These are phyloP conservation scores for Fusarium sp. DNA, from an alignment of 2,329 filamentous ascomycete species.

Conservation along the genomic window DNA sequence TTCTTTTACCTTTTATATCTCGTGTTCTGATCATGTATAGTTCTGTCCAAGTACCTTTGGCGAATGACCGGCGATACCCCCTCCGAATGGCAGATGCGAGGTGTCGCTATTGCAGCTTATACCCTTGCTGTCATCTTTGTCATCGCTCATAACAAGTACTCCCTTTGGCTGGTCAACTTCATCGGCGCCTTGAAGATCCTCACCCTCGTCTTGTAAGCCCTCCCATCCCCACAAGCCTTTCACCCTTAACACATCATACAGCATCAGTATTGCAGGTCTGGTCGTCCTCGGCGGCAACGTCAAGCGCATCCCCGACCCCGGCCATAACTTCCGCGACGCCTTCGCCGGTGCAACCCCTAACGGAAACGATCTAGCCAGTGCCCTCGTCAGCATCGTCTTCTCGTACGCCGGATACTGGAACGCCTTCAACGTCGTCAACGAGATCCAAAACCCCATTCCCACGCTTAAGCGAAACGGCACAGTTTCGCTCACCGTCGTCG, in stretches of 20 bases:
- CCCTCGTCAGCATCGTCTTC: constrained; percentile 68
- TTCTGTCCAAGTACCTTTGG: constrained; percentile 72
- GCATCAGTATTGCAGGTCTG: constrained; percentile 67
- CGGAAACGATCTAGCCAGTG: constrained; percentile 54
- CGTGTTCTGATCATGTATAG: constrained; percentile 41
- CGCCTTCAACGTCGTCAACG: constrained; percentile 70
- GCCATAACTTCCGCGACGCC: constrained; percentile 50
- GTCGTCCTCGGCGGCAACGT: constrained; percentile 63
- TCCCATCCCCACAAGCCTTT: fast-evolving
- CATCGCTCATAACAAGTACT: constrained; percentile 66
- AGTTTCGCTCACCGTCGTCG: constrained; percentile 61
- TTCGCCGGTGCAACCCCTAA: constrained; percentile 50
- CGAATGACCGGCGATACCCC: constrained; percentile 62
- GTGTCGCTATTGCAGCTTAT: constrained; percentile 72
- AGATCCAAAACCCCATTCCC: constrained; percentile 69
- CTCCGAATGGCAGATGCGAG: constrained; percentile 72
- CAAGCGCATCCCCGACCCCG: constrained; percentile 45
- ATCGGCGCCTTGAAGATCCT: constrained; percentile 69
- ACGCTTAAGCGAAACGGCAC: constrained; percentile 62
- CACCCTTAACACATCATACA: not conserved
- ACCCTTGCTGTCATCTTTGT: constrained; percentile 67
- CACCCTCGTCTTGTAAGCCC: constrained; percentile 64
- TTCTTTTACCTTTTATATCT: fast-evolving
- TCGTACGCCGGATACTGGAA: constrained; percentile 68
- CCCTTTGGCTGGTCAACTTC: constrained; percentile 64